Evolutionary conservation across 345 rosid genomes (phyloP), one percentile per base, ranked within the genome.

Genomic region (Dimocarpus longan): DNA sequence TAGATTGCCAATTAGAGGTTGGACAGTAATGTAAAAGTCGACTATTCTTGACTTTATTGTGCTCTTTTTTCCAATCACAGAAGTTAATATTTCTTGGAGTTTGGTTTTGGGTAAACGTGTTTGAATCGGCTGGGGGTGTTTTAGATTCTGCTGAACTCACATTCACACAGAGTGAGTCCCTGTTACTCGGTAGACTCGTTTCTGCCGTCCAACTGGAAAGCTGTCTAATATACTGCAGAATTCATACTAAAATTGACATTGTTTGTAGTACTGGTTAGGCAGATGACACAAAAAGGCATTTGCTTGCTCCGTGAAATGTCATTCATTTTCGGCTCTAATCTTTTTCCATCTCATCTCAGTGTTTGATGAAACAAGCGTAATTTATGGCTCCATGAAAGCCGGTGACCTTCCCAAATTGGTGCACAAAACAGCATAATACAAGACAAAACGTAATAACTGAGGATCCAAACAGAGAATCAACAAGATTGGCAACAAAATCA

Each of bases 121-220:
- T 68, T 54, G 66, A 54, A 56, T 63, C 65, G 9, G 56, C 60
- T 19, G 63, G 43, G 22, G 11, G 66, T 39, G 66, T 60, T 40
- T 50, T 60, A 19, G 2, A 73, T 24, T 10, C 46, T 2, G 15
- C 11, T 43, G 57, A 62, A 22, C 63, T 28, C 3, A 28, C 18
- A 32, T 32, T 60, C 68, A 62, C 40, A 62, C 7, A 28, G 40
- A 50, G 32, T 19, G 12, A 75, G 12, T 65, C 48, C 28, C 32
- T 18, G 6, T 18, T 13, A 71, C 39, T 65, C 46, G 2, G 42
- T 75, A 19, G 62, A 28, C 43, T 10, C 9, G 19, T 1, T n/a
- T 52, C 46, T 65, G 63, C 46, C 50, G 43, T 60, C 73, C 78
- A 68, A 81, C 74, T 59, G 74, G 77, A 50, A 80, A 81, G 67